Conservation (phyloP, 306 rosid genomes). For the Trichosanthes cucumerina region DNA sequence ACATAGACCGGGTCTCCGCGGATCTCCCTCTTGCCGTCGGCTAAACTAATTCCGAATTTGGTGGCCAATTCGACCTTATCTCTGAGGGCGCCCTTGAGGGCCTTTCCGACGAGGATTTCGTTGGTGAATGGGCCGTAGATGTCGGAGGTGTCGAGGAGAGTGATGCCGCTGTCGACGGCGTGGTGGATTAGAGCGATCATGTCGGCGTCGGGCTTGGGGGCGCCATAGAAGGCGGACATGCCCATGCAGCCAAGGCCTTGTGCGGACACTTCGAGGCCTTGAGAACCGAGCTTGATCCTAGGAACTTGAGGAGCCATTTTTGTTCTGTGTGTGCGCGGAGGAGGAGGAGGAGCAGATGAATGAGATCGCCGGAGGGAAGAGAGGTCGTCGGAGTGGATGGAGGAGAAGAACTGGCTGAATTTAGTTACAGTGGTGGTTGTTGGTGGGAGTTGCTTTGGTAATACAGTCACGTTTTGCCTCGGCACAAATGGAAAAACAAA, state of each 20-base stretch:
- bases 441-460: no score
- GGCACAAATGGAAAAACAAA: no score
- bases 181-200: conserved; percentile 48
- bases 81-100: conserved; percentile 26
- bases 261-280: conserved; percentile 47
- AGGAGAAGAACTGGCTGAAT: no score
- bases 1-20: conserved; percentile 51
- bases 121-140: conserved; percentile 56
- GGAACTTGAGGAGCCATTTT: conserved; percentile 26
- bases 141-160: conserved; percentile 63
- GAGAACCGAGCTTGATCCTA: conserved; percentile 56
- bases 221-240: conserved; percentile 36
- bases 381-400: background rate
- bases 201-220: conserved; percentile 3
- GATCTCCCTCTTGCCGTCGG: conserved; percentile 20
- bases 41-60: conserved; percentile 23
- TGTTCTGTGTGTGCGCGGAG: background rate
- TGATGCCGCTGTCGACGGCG: conserved; percentile 43
- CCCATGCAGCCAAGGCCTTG: conserved; percentile 75
- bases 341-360: background rate
- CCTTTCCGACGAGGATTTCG: conserved; percentile 25
- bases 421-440: no score
- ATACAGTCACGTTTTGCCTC: no score
- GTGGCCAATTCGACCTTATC: conserved; percentile 37
- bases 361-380: background rate